These are phyloP conservation scores for Cercospora citrullina DNA, from an alignment of 2,329 filamentous ascomycete species.

Conservation along the genomic window DNA sequence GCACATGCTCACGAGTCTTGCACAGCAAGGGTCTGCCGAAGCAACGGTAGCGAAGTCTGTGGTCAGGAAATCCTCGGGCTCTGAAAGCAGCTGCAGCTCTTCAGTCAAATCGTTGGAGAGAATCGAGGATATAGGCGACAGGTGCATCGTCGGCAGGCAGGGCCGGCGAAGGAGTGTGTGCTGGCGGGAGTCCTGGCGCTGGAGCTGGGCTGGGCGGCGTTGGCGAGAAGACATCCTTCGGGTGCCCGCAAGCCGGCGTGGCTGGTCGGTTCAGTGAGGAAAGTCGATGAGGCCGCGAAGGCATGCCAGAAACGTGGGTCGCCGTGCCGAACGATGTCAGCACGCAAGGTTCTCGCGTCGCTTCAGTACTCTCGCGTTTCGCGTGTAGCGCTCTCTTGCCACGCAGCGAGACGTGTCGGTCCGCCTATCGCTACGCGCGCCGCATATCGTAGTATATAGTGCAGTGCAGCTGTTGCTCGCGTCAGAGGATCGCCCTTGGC, in stretches of 20 bases:
- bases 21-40: not conserved
- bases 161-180: not conserved
- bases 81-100: not conserved
- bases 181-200: not conserved
- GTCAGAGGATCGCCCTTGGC: not conserved
- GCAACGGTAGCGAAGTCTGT: not conserved
- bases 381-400: not conserved
- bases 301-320: not conserved
- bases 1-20: conserved; percentile 8
- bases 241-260: conserved; percentile 14
- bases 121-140: not conserved
- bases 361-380: not conserved
- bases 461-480: not conserved
- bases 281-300: not conserved
- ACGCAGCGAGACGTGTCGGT: not conserved
- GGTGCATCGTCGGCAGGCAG: not conserved
- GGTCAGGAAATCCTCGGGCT: not conserved
- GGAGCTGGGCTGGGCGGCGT: not conserved
- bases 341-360: not conserved
- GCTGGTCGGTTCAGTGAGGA: not conserved
- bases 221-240: conserved; percentile 10
- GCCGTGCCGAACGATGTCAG: not conserved
- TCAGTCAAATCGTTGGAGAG: not conserved
- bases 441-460: not conserved
- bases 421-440: not conserved